Percentiles rank a stretch among this genome's conserved stretches.
phyloP scores from a whole-genome alignment of 2,329 filamentous ascomycete genomes.

The Paraconiothyrium brasiliense region DNA sequence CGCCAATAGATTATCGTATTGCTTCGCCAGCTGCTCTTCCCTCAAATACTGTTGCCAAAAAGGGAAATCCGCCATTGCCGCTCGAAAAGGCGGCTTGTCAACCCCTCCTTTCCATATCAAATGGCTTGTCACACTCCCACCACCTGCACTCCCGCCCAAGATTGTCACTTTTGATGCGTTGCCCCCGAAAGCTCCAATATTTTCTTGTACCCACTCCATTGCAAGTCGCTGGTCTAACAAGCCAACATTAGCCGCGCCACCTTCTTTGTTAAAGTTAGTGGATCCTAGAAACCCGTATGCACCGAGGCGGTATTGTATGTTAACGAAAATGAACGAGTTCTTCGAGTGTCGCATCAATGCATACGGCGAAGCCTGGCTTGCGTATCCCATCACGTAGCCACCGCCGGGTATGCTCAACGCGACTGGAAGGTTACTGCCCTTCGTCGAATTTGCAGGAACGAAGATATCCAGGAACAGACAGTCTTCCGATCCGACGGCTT shows the following conservation, averaged over 20 bases:
- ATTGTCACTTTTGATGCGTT: constrained; percentile 66
- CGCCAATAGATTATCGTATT: constrained; percentile 38
- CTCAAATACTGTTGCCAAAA: constrained; percentile 50
- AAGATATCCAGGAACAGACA: constrained; percentile 46
- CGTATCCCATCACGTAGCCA: constrained; percentile 39
- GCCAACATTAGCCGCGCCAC: constrained; percentile 67
- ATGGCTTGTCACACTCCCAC: constrained; percentile 58
- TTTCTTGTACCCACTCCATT: constrained; percentile 66
- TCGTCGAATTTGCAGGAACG: constrained; percentile 33
- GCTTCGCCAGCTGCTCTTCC: constrained; percentile 37
- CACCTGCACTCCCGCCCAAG: constrained; percentile 67
- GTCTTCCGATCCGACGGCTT: constrained; percentile 34
- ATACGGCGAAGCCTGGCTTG: constrained; percentile 29
- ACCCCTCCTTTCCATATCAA: constrained; percentile 47
- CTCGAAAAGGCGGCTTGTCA: constrained; percentile 47
- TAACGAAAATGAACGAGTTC: constrained; percentile 60
- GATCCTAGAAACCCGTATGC: constrained; percentile 68
- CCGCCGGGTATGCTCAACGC: constrained; percentile 48
- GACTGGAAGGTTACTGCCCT: constrained; percentile 38
- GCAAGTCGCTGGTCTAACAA: constrained; percentile 68
- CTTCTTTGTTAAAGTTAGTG: constrained; percentile 60
- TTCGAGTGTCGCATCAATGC: constrained; percentile 39
- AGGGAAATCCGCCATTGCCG: constrained; percentile 46
- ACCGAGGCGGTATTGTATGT: constrained; percentile 70
- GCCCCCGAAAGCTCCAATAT: constrained; percentile 61